Percentiles rank a stretch among this genome's conserved stretches.
phyloP scores from a whole-genome alignment of 2,329 filamentous ascomycete species.

The Stenocarpella maydis region DNA sequence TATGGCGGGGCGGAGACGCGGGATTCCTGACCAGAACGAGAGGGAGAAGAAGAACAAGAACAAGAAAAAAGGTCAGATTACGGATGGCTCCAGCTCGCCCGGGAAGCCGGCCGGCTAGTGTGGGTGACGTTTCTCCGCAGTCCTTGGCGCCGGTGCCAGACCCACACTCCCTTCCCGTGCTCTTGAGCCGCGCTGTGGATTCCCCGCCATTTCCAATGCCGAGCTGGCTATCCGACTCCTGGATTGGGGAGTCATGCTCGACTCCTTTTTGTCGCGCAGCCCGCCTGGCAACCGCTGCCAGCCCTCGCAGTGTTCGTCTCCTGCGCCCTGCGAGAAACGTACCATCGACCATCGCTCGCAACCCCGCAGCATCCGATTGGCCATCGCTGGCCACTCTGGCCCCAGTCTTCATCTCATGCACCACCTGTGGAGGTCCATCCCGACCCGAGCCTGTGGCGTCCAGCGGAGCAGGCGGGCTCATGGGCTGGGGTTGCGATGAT shows the following conservation, averaged over 20 bases:
- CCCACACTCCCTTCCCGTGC: slow-evolving; percentile 8
- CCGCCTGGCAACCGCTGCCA: slow-evolving; percentile 19
- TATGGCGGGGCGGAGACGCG: slow-evolving; percentile 9
- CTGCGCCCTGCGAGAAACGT: slow-evolving; percentile 2
- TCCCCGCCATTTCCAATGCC: slow-evolving; percentile 9
- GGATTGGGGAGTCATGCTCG: slow-evolving; percentile 19
- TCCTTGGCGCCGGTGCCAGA: background rate
- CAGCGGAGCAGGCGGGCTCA: background rate
- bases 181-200: slow-evolving; percentile 12
- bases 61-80: too few relatives aligned
- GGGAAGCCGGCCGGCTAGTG: background rate
- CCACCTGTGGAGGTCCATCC: background rate
- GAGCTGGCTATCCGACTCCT: slow-evolving; percentile 22
- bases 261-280: slow-evolving; percentile 15
- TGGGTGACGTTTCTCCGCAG: slow-evolving; percentile 6
- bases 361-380: slow-evolving; percentile 26
- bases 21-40: background rate
- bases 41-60: too few relatives aligned
- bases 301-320: background rate
- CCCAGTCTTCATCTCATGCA: slow-evolving; percentile 6
- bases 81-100: too few relatives aligned
- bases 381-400: background rate
- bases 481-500: slow-evolving; percentile 9
- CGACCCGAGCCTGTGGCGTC: background rate
- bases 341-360: background rate